phyloP scores from a whole-genome alignment of 2,329 filamentous ascomycete genomes.

The Microcera coccophila region DNA sequence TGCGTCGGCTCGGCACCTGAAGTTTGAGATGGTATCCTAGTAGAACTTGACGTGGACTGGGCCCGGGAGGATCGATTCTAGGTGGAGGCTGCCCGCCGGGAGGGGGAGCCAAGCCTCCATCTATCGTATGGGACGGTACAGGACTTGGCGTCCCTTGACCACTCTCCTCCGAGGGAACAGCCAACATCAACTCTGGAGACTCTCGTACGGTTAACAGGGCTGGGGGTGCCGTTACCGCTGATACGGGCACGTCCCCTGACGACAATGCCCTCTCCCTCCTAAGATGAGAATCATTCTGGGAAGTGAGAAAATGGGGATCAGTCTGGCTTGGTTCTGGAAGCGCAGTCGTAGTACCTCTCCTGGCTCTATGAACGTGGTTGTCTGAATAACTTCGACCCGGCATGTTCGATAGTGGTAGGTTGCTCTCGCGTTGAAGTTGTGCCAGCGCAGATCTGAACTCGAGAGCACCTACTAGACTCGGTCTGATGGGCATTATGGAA shows the following conservation, averaged over 20 bases:
- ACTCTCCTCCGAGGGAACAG: slow-evolving; percentile 15
- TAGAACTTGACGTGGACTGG: slow-evolving; percentile 7
- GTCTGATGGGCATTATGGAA: slow-evolving; percentile 80
- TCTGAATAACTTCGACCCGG: slow-evolving; percentile 55
- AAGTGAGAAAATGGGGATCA: slow-evolving; percentile 2
- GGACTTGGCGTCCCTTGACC: slow-evolving; percentile 28
- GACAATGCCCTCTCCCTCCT: slow-evolving; percentile 41
- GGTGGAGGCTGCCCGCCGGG: slow-evolving; percentile 27
- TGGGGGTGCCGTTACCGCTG: slow-evolving; percentile 14
- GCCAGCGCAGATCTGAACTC: slow-evolving; percentile 90
- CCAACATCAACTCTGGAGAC: slow-evolving; percentile 11
- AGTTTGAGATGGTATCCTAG: slow-evolving; percentile 35
- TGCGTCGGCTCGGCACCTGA: slow-evolving; percentile 45
- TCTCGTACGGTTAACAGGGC: slow-evolving; percentile 13
- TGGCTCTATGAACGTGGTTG: slow-evolving; percentile 23
- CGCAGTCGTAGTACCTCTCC: slow-evolving; percentile 28
- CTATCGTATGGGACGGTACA: slow-evolving; percentile 34
- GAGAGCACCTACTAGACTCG: slow-evolving; percentile 86
- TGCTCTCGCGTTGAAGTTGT: slow-evolving; percentile 79
- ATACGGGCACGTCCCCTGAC: slow-evolving; percentile 38
- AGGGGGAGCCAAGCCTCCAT: slow-evolving; percentile 42
- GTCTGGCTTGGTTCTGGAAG: slow-evolving; percentile 14
- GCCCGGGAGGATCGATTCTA: slow-evolving; percentile 10
- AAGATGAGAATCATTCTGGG: slow-evolving; percentile 3
- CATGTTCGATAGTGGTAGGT: slow-evolving; percentile 67